Base-by-base conservation (phyloP, 179 eudicot species). In the Sideroxylon spinosum region DNA sequence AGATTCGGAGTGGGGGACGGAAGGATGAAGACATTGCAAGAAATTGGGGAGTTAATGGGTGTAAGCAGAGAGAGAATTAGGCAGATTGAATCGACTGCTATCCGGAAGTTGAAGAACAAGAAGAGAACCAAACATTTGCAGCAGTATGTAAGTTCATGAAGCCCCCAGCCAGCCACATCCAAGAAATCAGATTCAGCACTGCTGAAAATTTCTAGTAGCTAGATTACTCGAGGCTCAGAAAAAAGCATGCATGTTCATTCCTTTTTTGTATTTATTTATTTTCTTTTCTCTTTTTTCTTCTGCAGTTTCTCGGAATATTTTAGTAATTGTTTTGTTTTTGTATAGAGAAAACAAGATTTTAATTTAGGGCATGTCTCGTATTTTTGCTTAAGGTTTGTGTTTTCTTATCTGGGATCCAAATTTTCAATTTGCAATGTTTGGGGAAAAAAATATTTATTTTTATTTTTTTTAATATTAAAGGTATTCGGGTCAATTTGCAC, bases 51-150 rank as follows among this genome's bases (percentile, higher is more conserved):
- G 81, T 60, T 88, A 78, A 84, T 95, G 93, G 94, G 97, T 11
- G 93, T 95, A 17, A 95, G 97, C 85, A 79, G 98, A 68, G 98
- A 95, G 82, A 89, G 99, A 85, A 84, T 95, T 67, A 87, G 99
- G 77, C 97, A 94, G 84, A 92, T 95, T 61, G 99, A 95, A 82
- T 76, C 90, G 0, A 84, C 89, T 76, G 98, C 96, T 25, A 88
- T 95, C 80, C 85, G 88, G 62, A 93, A 95, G 88, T 83, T 95
- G 81, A 90, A 89, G 81, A 90, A 80, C 84, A 92, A 91, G 87
- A 89, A 86, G 87, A 91, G 88, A 89, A 87, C 86, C 59, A 86
- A 88, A 71, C 81, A 80, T 81, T 82, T 93, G 87, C 87, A 89
- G 81, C 95, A 89, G 56, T 95, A 93, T 70, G 55, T 87, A 74